Percentiles rank a stretch among this genome's conserved stretches.
phyloP scores from a whole-genome alignment of 768 basidiomycete genomes.

The Trametes cinnabarina region DNA sequence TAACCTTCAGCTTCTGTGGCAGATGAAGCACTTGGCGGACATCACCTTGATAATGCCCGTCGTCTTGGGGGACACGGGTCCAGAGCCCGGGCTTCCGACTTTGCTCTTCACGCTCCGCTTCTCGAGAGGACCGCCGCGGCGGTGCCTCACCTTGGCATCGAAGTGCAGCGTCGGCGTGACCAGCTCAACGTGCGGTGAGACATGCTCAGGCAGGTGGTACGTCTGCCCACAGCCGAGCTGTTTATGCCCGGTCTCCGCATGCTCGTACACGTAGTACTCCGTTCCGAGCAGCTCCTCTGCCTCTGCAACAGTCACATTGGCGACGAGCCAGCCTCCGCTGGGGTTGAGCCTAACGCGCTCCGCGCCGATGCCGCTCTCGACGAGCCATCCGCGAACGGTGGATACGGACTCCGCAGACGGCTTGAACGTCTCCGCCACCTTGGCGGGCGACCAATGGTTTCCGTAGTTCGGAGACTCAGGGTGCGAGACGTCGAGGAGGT shows the following conservation, averaged over 20 bases:
- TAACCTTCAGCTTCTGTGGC: background rate
- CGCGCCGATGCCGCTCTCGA: conserved; percentile 38
- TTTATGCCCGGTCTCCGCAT: conserved; percentile 42
- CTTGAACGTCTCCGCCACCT: conserved; percentile 46
- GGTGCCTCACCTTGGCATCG: conserved; percentile 29
- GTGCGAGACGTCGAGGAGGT: conserved; percentile 48
- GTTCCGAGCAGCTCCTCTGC: conserved; percentile 44
- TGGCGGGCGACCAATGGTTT: conserved; percentile 45
- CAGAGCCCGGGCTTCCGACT: conserved; percentile 14
- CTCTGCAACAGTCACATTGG: conserved; percentile 43
- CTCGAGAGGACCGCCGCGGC: background rate
- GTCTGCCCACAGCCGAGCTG: conserved; percentile 55
- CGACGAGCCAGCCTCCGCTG: conserved; percentile 45
- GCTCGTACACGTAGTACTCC: conserved; percentile 54
- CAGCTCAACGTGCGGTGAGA: conserved; percentile 61
- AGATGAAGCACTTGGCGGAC: background rate
- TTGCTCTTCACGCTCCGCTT: conserved; percentile 9
- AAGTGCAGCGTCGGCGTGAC: conserved; percentile 76
- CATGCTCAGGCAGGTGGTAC: conserved; percentile 60
- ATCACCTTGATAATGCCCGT: conserved; percentile 12
- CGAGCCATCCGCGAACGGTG: conserved; percentile 45
- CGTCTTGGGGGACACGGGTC: conserved; percentile 18
- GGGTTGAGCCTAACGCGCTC: conserved; percentile 39
- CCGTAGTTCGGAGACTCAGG: conserved; percentile 51
- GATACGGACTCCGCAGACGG: conserved; percentile 42